phyloP scores from a whole-genome alignment of 2,329 filamentous ascomycete genomes.

The Paraphaeosphaeria sporulosa region DNA sequence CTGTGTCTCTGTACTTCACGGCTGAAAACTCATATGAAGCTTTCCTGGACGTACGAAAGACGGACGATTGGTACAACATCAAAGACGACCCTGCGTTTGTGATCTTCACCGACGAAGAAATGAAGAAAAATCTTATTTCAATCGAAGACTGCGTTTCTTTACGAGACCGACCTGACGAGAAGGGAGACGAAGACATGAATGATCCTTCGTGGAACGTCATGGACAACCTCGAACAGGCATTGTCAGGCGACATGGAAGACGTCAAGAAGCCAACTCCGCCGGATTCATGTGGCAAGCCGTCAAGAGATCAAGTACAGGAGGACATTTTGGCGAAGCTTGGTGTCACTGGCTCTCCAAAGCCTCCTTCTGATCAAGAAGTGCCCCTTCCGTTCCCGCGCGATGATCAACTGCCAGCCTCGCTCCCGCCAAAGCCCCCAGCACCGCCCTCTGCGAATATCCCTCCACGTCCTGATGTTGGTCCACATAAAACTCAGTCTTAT shows the following conservation, averaged over 20 bases:
- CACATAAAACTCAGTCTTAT: constrained; percentile 33
- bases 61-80: constrained; percentile 58
- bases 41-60: constrained; percentile 57
- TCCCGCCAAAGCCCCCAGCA: constrained; percentile 28
- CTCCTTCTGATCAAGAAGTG: constrained; percentile 34
- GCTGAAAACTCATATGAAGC: constrained; percentile 53
- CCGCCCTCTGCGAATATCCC: constrained; percentile 18
- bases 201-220: constrained; percentile 48
- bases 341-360: constrained; percentile 49
- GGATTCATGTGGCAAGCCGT: constrained; percentile 11
- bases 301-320: constrained; percentile 40
- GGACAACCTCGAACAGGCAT: constrained; percentile 50
- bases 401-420: constrained; percentile 20
- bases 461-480: constrained; percentile 20
- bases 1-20: constrained; percentile 60
- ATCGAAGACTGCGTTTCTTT: constrained; percentile 53
- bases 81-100: constrained; percentile 60
- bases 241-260: constrained; percentile 33
- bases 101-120: constrained; percentile 52
- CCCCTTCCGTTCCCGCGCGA: constrained; percentile 23
- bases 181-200: constrained; percentile 43
- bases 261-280: constrained; percentile 17
- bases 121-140: constrained; percentile 48
- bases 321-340: constrained; percentile 47
- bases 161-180: constrained; percentile 49